Percentiles rank a stretch among this genome's conserved stretches.
Conservation (phyloP, 2,329 filamentous ascomycete genomes). For the Penicillium sp. region DNA sequence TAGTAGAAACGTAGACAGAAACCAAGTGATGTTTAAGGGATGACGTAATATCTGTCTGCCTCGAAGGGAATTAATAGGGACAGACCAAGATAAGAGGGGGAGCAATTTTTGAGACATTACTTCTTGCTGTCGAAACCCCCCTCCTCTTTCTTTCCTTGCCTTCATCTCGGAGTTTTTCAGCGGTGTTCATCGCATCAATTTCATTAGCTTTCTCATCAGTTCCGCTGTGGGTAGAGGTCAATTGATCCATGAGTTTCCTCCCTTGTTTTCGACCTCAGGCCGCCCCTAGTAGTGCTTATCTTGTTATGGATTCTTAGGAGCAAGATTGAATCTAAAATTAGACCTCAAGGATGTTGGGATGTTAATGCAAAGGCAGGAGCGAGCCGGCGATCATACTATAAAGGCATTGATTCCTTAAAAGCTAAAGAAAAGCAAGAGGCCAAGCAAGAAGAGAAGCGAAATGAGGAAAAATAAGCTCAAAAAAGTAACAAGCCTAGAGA, state of each 20-base stretch:
- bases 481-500: background rate
- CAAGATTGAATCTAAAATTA: background rate
- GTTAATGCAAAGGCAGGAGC: background rate
- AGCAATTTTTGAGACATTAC: too few species aligned
- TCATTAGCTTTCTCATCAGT: background rate
- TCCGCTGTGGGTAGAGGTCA: background rate
- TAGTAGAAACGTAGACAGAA: too few species aligned
- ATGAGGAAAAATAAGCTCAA: background rate
- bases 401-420: background rate
- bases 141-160: background rate
- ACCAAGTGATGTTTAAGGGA: too few species aligned
- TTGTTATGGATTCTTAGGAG: background rate
- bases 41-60: too few species aligned
- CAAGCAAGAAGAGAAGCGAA: background rate
- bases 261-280: too few species aligned
- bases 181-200: background rate
- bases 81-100: too few species aligned
- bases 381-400: background rate
- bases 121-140: too few species aligned
- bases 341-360: background rate
- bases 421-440: background rate
- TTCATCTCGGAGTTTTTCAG: background rate
- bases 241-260: background rate
- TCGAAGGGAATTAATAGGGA: too few species aligned
- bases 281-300: background rate